These are phyloP conservation scores for Colletotrichum tanaceti DNA, from an alignment of 2,329 filamentous ascomycete genomes.

Conservation along the genomic window DNA sequence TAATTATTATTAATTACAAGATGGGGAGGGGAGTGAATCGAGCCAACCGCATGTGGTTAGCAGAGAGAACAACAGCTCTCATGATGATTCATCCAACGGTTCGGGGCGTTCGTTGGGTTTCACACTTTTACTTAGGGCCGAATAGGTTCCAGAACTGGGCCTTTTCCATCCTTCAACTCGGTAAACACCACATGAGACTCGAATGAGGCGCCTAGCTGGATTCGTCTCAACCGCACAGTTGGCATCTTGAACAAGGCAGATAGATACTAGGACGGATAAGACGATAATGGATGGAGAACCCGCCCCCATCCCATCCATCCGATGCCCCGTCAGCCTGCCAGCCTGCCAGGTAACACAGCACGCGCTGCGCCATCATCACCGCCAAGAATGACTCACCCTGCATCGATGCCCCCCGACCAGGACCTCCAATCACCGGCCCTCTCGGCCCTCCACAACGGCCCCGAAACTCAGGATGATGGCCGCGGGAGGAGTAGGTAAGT, in stretches of 20 bases:
- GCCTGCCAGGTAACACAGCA: conserved; percentile 31
- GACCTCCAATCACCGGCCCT: conserved; percentile 16
- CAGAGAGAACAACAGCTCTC: not conserved
- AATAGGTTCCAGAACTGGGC: not conserved
- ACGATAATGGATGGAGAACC: not conserved
- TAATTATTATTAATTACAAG: no score
- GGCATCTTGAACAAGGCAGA: not conserved
- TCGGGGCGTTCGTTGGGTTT: not conserved
- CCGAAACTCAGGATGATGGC: not conserved
- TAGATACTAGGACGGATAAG: not conserved
- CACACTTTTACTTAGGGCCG: not conserved
- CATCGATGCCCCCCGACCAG: not conserved
- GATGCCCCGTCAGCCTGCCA: conserved; percentile 25
- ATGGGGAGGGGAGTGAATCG: no score
- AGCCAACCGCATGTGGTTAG: not conserved
- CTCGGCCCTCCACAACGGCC: conserved; percentile 17
- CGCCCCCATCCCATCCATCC: not conserved
- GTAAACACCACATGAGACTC: not conserved
- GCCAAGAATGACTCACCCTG: conserved; percentile 36
- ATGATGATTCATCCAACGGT: not conserved
- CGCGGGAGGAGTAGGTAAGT: conserved; percentile 9
- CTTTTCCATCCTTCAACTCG: not conserved
- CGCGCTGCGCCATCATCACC: conserved; percentile 25
- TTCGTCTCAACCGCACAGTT: not conserved
- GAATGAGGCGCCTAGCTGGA: not conserved